Evolutionary conservation across 2,329 filamentous ascomycete species (phyloP), one percentile per base, ranked within the genome.

Genomic region (Hymenoscyphus repandus): DNA sequence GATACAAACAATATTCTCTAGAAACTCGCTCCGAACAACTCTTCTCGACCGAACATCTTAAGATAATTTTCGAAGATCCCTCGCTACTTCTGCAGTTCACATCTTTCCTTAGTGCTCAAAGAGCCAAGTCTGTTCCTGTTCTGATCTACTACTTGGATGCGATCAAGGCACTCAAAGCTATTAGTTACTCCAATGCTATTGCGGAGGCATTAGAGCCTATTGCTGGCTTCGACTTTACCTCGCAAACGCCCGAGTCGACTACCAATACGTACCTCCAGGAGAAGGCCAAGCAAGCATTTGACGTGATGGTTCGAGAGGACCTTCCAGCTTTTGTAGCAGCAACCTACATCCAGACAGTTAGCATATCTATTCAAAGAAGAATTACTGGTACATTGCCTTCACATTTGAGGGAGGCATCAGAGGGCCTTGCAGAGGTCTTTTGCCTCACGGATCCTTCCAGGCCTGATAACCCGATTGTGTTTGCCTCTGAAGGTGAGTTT

Each of bases 341-440:
- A 54, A 75, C 77, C 0, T 90, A 84, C 68, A 80, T 83, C 33
- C 78, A 83, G 51, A 81, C 83, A 9, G 85, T 87, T n/a, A 87
- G 80, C 60, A 68, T 79, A 13, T 86, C 84, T 22, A 83, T 90
- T 34, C 78, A 81, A 55, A 75, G 80, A 54, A 76, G 84, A 17
- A 80, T 90, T 18, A 84, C 82, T 0, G 83, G 85, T 3, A 86
- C 79, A 1, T 66, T 89, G 20, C 80, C 85, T 1, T 70, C 77
- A 1, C 75, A 85, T 58, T 69, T 88, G 20, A 74, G 78, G 39
- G 82, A 86, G 40, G 77, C 85, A n/a, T 86, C 84, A 0, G 85
- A 90, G 64, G 86, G 85, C 0, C 66, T 90, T 52, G 86, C 85
- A 0, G 86, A 90, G 63, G 85, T 88, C 0, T 90, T 90, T 59